Conservation (phyloP, 495 filamentous ascomycete genomes). For the Aspergillus wentii region DNA sequence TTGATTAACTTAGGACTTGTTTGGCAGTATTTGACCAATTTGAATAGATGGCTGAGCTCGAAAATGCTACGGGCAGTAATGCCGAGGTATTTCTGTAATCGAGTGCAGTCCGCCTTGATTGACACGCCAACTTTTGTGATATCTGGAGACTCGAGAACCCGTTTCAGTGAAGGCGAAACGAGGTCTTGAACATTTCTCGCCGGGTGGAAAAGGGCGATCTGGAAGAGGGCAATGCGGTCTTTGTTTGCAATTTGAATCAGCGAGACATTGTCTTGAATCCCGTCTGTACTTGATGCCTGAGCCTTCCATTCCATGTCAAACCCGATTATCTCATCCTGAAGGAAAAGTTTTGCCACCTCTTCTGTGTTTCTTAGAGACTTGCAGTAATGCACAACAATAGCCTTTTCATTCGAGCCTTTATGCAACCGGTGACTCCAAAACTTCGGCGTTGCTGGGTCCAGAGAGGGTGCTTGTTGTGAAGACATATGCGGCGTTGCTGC, state of each 20-base stretch:
- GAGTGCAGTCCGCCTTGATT: conserved; percentile 67
- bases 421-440: conserved; percentile 69
- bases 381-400: conserved; percentile 72
- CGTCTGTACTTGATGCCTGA: conserved; percentile 35
- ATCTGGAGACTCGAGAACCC: conserved; percentile 63
- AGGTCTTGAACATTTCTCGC: conserved; percentile 43
- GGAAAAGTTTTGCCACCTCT: conserved; percentile 59
- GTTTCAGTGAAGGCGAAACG: conserved; percentile 63
- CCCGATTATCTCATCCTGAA: conserved; percentile 64
- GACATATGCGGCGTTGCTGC: neutral
- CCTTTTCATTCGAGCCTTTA: conserved; percentile 39
- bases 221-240: conserved; percentile 76
- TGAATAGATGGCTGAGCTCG: conserved; percentile 78
- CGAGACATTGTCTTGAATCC: conserved; percentile 61
- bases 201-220: conserved; percentile 59
- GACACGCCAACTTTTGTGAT: conserved; percentile 76
- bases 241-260: conserved; percentile 77
- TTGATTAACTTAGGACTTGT: conserved; percentile 53
- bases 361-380: conserved; percentile 60
- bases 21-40: conserved; percentile 59
- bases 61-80: conserved; percentile 62
- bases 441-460: conserved; percentile 13
- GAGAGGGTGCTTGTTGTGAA: neutral
- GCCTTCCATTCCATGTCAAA: conserved; percentile 85
- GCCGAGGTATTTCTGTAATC: conserved; percentile 59